phyloP scores from a whole-genome alignment of 148 eudicot species.

The Nepenthes mirabilis region DNA sequence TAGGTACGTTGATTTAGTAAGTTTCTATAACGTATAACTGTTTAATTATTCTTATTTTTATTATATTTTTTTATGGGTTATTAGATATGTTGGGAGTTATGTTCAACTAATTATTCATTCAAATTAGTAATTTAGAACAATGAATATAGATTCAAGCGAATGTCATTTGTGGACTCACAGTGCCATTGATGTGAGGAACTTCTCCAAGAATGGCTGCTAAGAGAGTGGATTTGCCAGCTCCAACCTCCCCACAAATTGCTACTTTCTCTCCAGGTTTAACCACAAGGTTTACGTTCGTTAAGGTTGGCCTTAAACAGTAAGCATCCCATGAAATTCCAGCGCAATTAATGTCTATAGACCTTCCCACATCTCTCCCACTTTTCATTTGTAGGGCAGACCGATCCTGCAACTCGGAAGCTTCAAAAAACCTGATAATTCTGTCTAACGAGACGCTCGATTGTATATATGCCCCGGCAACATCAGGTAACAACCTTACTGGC shows the following conservation, averaged over 20 bases:
- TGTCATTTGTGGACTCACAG: neutral
- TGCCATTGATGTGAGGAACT: slow-evolving; percentile 8
- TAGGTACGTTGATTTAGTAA: too few relatives aligned
- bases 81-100: too few relatives aligned
- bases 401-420: slow-evolving; percentile 23
- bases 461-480: slow-evolving; percentile 19
- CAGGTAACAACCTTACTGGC: slow-evolving; percentile 25
- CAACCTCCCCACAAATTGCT: slow-evolving; percentile 15
- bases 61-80: too few relatives aligned
- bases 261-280: slow-evolving; percentile 10
- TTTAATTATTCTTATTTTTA: too few relatives aligned
- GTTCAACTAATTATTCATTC: too few relatives aligned
- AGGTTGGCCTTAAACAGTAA: neutral
- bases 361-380: neutral
- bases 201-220: slow-evolving; percentile 13
- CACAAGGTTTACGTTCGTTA: slow-evolving; percentile 2
- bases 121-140: neutral
- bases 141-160: neutral
- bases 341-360: slow-evolving; percentile 5
- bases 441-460: slow-evolving; percentile 22
- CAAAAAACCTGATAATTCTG: slow-evolving; percentile 21
- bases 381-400: slow-evolving; percentile 1
- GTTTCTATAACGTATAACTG: too few relatives aligned
- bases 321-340: slow-evolving; percentile 10
- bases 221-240: slow-evolving; percentile 12